These are phyloP conservation scores for Suzukiozyma palmioleophila DNA, from an alignment of 1,139 yeast species.

Conservation along the genomic window DNA sequence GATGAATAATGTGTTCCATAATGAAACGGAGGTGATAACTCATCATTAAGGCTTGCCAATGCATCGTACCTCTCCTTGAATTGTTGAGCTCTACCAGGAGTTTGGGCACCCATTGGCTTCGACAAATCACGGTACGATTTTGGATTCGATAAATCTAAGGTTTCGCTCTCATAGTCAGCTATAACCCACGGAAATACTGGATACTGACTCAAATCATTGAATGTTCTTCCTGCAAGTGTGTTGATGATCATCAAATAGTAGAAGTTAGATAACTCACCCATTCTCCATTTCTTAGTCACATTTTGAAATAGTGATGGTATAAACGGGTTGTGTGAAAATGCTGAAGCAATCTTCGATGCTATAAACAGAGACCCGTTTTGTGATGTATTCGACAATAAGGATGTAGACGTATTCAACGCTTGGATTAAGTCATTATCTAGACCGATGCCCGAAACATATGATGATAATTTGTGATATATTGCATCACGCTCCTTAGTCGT, in stretches of 20 bases:
- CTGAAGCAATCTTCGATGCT: constrained; percentile 33
- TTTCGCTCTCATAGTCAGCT: constrained; percentile 69
- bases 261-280: constrained; percentile 75
- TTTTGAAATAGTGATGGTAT: constrained; percentile 26
- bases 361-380: constrained; percentile 16
- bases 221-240: constrained; percentile 82
- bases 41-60: constrained; percentile 46
- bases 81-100: constrained; percentile 49
- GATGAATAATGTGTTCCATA: constrained; percentile 92
- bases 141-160: constrained; percentile 57
- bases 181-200: constrained; percentile 91
- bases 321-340: constrained; percentile 23
- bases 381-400: constrained; percentile 6
- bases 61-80: constrained; percentile 72
- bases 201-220: constrained; percentile 81
- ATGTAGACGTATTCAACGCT: constrained; percentile 46
- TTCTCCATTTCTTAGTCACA: constrained; percentile 67
- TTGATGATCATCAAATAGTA: constrained; percentile 74
- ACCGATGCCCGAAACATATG: constrained; percentile 43
- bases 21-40: constrained; percentile 71
- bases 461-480: constrained; percentile 45
- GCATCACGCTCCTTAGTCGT: constrained; percentile 50
- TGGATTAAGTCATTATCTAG: constrained; percentile 49
- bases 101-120: constrained; percentile 90
- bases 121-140: constrained; percentile 65